Conservation (phyloP, 2,329 filamentous ascomycete genomes). For the Thielaviopsis ethacetica region DNA sequence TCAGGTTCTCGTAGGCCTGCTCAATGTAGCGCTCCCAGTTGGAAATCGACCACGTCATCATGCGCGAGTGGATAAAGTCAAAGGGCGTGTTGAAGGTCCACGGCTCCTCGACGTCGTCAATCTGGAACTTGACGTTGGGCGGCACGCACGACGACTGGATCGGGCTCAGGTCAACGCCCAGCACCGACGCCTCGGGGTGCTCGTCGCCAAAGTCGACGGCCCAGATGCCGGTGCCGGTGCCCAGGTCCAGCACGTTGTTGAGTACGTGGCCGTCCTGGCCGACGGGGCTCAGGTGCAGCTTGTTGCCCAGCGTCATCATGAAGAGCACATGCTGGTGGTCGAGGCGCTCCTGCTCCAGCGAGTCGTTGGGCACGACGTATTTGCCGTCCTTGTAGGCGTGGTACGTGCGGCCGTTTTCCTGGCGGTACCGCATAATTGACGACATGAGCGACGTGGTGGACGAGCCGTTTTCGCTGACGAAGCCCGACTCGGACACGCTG, state of each 20-base stretch:
- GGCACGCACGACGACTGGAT: conserved; percentile 28
- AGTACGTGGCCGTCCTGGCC: conserved; percentile 9
- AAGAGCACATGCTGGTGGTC: conserved; percentile 18
- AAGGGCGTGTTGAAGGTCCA: conserved; percentile 25
- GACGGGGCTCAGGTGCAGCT: conserved; percentile 14
- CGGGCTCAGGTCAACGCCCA: conserved; percentile 27
- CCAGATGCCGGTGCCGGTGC: conserved; percentile 21
- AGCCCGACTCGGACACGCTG: conserved; percentile 1
- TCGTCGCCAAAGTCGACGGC: conserved; percentile 19
- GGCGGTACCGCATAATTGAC: conserved; percentile 15
- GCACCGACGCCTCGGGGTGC: conserved; percentile 18
- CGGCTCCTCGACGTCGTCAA: conserved; percentile 26
- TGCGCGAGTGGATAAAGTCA: conserved; percentile 24
- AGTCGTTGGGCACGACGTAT: conserved; percentile 17
- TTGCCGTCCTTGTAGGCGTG: conserved; percentile 18
- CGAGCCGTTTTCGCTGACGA: conserved; percentile 4
- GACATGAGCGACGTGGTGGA: conserved; percentile 15
- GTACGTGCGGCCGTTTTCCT: conserved; percentile 18
- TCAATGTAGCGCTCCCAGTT: conserved; percentile 21
- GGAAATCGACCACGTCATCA: conserved; percentile 18
- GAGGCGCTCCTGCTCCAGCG: conserved; percentile 16
- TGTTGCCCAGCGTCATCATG: conserved; percentile 16
- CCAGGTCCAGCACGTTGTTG: conserved; percentile 18
- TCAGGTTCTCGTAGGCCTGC: conserved; percentile 22
- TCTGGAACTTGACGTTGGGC: conserved; percentile 31